A percentile compares a stretch with the other conserved stretches of the same genome.
Evolutionary conservation across 169 alveolate species (phyloP).

Genomic region (Cystoisospora suis): DNA sequence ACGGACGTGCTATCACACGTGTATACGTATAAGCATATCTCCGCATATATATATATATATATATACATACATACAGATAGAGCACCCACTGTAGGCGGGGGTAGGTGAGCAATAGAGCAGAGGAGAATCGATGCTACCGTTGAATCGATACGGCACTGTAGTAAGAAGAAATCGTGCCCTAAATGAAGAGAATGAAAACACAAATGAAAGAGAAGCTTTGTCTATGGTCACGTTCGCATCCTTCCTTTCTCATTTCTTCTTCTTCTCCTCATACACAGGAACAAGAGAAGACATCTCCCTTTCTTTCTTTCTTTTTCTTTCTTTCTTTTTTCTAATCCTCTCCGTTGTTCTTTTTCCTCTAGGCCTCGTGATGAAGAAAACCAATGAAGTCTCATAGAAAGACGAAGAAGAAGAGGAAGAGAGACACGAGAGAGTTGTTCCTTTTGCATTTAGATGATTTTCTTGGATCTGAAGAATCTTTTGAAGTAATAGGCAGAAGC

Average conservation of each 20-base stretch:
- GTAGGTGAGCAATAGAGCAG: too few relatives aligned
- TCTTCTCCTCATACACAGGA: background rate
- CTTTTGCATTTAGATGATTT: slow-evolving; percentile 15
- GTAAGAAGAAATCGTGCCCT: too few relatives aligned
- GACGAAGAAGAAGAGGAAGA: background rate
- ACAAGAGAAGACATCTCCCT: background rate
- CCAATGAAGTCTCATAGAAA: too few relatives aligned
- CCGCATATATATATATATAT: background rate
- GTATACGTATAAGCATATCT: background rate
- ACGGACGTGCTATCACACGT: too few relatives aligned
- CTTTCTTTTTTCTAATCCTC: background rate
- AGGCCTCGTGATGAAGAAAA: too few relatives aligned
- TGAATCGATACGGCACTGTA: too few relatives aligned
- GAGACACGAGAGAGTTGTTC: background rate
- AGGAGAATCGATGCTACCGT: too few relatives aligned
- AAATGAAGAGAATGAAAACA: too few relatives aligned
- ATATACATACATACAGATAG: too few relatives aligned
- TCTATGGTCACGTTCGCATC: background rate
- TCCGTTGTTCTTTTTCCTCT: background rate
- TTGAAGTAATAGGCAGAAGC: slow-evolving; percentile 61
- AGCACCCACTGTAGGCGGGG: too few relatives aligned
- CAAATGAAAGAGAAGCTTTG: too few relatives aligned
- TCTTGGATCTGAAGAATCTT: slow-evolving; percentile 61
- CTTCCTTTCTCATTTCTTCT: background rate
- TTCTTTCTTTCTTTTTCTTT: background rate